A percentile compares a stretch with the other conserved stretches of the same genome.
These are phyloP conservation scores for Neofusicoccum umdonicola DNA, from an alignment of 2,329 filamentous ascomycete species.

Conservation along the genomic window DNA sequence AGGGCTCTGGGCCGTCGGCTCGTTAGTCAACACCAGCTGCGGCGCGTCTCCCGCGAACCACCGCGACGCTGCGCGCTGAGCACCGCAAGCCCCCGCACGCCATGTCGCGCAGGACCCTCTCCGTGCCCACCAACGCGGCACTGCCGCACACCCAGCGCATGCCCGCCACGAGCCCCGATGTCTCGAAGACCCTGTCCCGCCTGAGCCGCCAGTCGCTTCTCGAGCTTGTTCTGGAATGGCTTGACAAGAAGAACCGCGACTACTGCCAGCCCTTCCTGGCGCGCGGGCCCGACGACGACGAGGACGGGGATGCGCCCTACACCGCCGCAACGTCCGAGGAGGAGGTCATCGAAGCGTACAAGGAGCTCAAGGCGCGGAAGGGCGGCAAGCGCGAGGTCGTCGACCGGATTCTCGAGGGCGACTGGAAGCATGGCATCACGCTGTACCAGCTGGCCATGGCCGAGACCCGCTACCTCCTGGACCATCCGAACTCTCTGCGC, in stretches of 20 bases:
- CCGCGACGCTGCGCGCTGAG: constrained; percentile 7
- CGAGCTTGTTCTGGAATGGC: constrained; percentile 73
- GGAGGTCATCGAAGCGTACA: constrained; percentile 59
- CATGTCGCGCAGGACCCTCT: constrained; percentile 40
- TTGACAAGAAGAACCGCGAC: constrained; percentile 63
- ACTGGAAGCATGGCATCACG: constrained; percentile 56
- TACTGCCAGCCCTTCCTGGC: constrained; percentile 59
- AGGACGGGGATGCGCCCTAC: constrained; percentile 63
- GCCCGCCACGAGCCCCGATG: constrained; percentile 61
- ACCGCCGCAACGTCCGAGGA: constrained; percentile 63
- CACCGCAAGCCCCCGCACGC: constrained; percentile 1
- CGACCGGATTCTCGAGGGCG: constrained; percentile 56
- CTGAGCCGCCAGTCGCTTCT: constrained; percentile 72
- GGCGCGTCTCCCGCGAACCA: constrained; percentile 12
- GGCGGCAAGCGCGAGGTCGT: constrained; percentile 55
- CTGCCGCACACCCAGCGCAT: constrained; percentile 70
- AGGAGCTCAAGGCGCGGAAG: constrained; percentile 41
- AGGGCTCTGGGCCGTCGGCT: neutral
- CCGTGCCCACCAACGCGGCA: constrained; percentile 68
- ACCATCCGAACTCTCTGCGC: constrained; percentile 50
- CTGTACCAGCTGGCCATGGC: constrained; percentile 56
- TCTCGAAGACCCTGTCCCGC: constrained; percentile 65
- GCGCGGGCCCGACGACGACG: constrained; percentile 43
- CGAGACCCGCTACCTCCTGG: constrained; percentile 54
- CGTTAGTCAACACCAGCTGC: constrained; percentile 7